phyloP scores from a whole-genome alignment of 306 rosid genomes.

The Senna siamea region DNA sequence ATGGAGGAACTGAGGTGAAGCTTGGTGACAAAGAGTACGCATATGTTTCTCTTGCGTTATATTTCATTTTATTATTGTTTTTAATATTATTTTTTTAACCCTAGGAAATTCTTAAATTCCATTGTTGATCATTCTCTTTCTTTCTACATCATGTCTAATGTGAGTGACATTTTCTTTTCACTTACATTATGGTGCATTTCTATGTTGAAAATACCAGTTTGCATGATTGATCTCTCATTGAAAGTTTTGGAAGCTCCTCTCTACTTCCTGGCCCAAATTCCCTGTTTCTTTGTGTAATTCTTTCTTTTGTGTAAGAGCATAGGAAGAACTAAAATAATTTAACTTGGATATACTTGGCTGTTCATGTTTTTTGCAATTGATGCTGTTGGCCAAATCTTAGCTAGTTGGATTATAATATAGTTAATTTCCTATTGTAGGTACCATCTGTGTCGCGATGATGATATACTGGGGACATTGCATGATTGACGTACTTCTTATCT shows the following conservation, averaged over 20 bases:
- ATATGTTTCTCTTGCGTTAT: not conserved
- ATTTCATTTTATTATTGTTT: not conserved
- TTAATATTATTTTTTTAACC: not conserved
- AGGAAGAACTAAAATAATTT: not conserved
- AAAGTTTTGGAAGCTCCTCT: not conserved
- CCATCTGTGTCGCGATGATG: slow-evolving; percentile 55
- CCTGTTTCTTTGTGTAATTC: not conserved
- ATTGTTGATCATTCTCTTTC: not conserved
- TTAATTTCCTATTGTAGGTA: slow-evolving; percentile 45
- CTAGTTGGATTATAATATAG: slow-evolving; percentile 1
- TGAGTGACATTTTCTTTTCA: not conserved
- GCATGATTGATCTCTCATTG: not conserved
- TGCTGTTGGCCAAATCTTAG: slow-evolving; percentile 13
- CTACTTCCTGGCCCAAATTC: not conserved
- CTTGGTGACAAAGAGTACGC: slow-evolving; percentile 62
- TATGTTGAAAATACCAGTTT: not conserved
- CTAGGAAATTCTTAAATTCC: not conserved
- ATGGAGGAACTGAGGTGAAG: slow-evolving; percentile 66
- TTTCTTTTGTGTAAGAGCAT: not conserved
- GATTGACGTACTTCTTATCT: slow-evolving; percentile 42
- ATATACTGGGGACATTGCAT: slow-evolving; percentile 60
- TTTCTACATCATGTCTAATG: not conserved
- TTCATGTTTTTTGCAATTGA: slow-evolving; percentile 31
- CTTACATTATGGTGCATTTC: too few species aligned
- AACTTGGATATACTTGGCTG: not conserved